phyloP scores from a whole-genome alignment of 805 yeast species.

The Candida dendrica region DNA sequence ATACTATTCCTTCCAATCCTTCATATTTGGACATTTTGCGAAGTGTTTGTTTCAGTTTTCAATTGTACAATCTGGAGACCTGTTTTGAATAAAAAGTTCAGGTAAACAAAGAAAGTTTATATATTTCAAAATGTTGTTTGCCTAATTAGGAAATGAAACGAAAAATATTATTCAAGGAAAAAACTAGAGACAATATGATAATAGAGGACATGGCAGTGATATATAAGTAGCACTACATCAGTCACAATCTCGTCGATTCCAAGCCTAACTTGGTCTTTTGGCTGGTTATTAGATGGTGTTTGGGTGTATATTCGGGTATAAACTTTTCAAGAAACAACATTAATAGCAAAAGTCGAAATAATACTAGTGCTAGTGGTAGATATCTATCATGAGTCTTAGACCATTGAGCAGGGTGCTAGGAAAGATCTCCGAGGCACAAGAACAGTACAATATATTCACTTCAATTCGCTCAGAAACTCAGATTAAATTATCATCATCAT shows the following conservation, averaged over 20 bases:
- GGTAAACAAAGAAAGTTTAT: background rate
- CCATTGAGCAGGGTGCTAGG: background rate
- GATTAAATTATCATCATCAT: background rate
- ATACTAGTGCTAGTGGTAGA: too few relatives aligned
- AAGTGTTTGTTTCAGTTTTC: background rate
- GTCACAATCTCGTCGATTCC: too few relatives aligned
- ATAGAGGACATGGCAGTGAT: too few relatives aligned
- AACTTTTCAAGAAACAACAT: background rate
- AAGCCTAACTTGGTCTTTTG: too few relatives aligned
- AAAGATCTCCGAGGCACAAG: constrained; percentile 13
- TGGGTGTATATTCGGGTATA: background rate
- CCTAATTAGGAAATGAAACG: background rate
- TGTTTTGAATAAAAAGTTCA: too few relatives aligned
- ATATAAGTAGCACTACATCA: too few relatives aligned
- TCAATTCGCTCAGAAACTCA: constrained; percentile 23
- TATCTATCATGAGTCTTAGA: background rate
- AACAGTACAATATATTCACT: constrained; percentile 36
- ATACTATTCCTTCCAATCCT: constrained; percentile 14
- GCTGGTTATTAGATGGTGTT: background rate
- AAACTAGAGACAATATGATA: too few relatives aligned
- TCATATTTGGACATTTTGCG: constrained; percentile 9
- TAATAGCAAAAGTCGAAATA: too few relatives aligned
- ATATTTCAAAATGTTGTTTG: background rate
- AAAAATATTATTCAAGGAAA: too few relatives aligned
- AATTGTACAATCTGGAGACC: background rate